phyloP scores from a whole-genome alignment of 306 rosid species.

The Alnus glutinosa region DNA sequence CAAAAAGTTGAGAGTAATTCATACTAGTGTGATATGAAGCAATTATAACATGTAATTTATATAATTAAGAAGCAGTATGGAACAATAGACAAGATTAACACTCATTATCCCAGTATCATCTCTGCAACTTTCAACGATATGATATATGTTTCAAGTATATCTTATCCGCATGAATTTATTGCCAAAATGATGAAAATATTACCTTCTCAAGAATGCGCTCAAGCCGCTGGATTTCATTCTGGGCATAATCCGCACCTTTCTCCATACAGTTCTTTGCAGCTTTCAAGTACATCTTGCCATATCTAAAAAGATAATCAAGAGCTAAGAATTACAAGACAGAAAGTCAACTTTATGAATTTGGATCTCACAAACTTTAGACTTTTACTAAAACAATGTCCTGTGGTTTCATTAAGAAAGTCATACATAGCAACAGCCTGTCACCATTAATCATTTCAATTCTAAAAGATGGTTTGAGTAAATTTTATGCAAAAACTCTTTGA shows the following conservation, averaged over 20 bases:
- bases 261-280: conserved; percentile 64
- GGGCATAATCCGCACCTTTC: conserved; percentile 73
- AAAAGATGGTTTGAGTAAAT: conserved; percentile 6
- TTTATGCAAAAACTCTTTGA: conserved; percentile 13
- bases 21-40: too few relatives aligned
- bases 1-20: too few relatives aligned
- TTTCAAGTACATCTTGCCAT: conserved; percentile 72
- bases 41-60: neutral
- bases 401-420: neutral
- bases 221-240: conserved; percentile 74
- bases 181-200: neutral
- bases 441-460: conserved; percentile 4
- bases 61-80: neutral
- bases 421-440: neutral
- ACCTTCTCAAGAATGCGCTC: conserved; percentile 83
- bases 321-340: neutral
- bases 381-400: conserved; percentile 12
- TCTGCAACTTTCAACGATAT: neutral
- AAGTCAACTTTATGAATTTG: conserved; percentile 9
- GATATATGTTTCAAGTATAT: neutral
- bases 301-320: conserved; percentile 33
- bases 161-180: too few relatives aligned
- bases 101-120: neutral
- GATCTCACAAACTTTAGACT: neutral
- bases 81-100: neutral